Base-by-base conservation (phyloP, 2,329 filamentous ascomycete species). In the Penicillium brevicompactum region DNA sequence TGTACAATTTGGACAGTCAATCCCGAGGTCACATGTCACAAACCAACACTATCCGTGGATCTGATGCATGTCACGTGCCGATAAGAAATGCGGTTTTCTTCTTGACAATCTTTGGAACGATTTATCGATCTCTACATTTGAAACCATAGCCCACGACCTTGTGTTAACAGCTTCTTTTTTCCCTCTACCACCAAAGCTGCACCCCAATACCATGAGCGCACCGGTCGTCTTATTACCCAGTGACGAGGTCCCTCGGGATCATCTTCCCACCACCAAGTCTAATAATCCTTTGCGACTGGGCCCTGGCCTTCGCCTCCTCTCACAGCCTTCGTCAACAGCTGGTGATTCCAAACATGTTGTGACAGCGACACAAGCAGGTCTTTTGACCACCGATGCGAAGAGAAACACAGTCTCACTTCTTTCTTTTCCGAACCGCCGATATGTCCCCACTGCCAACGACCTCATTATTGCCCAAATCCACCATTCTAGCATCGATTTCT, bases 391-490 rank as follows among this genome's bases (percentile, higher is more conserved):
- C 34, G 74, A 79, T 50, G 59, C 62, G 46, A 76, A 76, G 57
- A 72, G 75, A 51, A 78, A 76, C 54, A 67, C 69, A 5, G 68
- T 67, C 16, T 67, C 67, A 10, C 64, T 76, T 24, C 67, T 72
- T 37, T 64, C 72, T 24, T 70, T 75, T 51, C 63, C 74, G 7
- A 69, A 73, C 53, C 69, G 69, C 49, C 69, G 94, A 85, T 99
- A 97, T 70, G 80, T 86, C 34, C 91, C 94, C 11, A 82, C 86
- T 16, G 78, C 83, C n/a, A 88, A 88, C 69, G 94, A 99, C 73
- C 85, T 96, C 46, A 87, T 97, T 62, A 90, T 99, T 69, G 92
- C 91, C 56, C 92, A 90, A 61, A 82, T 97, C 64, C 85, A 90
- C 68, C 89, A 88, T 72, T 87, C 86, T 52, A 83, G 86, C 48